Conservation (phyloP, 805 yeast species). For the Ogataea parapolymorpha region DNA sequence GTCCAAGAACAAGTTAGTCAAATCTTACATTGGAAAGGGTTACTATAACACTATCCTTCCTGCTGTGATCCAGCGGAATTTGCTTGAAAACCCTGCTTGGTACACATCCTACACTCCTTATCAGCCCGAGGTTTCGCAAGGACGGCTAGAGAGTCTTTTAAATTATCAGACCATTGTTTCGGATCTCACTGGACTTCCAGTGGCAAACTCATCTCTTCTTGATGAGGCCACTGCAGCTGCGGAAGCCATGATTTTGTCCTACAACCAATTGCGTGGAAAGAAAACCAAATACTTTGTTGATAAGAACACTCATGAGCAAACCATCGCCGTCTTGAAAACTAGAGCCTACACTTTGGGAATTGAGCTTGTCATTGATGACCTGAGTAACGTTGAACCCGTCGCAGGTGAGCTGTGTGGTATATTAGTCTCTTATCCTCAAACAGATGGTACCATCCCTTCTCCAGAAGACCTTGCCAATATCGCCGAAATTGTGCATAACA, state of each 20-base stretch:
- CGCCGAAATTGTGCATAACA: conserved; percentile 61
- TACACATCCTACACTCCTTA: conserved; percentile 98
- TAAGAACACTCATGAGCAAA: conserved; percentile 76
- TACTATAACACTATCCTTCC: conserved; percentile 89
- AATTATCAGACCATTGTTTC: conserved; percentile 91
- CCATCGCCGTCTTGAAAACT: conserved; percentile 70
- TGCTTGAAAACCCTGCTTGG: conserved; percentile 96
- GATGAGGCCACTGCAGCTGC: conserved; percentile 99
- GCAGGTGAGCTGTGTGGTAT: conserved; percentile 64
- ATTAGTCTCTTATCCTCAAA: conserved; percentile 84
- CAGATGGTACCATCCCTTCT: conserved; percentile 68
- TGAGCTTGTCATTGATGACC: conserved; percentile 55
- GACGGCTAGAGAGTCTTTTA: conserved; percentile 83
- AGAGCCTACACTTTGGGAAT: conserved; percentile 77
- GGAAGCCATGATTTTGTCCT: conserved; percentile 90
- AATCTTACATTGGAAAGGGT: conserved; percentile 88
- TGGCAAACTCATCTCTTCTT: conserved; percentile 89
- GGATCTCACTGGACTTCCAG: conserved; percentile 90
- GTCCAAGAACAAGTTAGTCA: conserved; percentile 64
- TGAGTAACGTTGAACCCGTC: conserved; percentile 39
- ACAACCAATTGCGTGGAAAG: conserved; percentile 63
- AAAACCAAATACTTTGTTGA: conserved; percentile 70
- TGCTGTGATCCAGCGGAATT: conserved; percentile 87
- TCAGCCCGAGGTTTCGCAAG: conserved; percentile 97
- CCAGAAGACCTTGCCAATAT: conserved; percentile 48